A percentile compares a stretch with the other conserved stretches of the same genome.
Evolutionary conservation across 306 rosid genomes (phyloP).

Genomic region (Quercus dentata): DNA sequence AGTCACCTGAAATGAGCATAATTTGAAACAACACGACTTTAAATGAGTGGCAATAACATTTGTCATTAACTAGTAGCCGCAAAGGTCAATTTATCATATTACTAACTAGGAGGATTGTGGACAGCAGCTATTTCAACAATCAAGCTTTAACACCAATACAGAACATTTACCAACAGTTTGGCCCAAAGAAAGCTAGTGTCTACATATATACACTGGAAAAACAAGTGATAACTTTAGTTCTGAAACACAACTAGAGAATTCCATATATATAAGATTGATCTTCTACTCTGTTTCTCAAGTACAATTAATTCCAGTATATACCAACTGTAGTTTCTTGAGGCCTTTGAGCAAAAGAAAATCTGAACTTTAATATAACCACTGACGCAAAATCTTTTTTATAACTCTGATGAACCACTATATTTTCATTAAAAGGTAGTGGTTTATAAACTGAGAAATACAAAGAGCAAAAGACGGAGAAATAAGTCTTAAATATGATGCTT

Average conservation of each 20-base stretch:
- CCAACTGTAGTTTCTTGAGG: not conserved
- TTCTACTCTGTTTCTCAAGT: not conserved
- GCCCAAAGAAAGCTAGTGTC: not conserved
- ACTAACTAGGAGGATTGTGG: not conserved
- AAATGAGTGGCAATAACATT: conserved; percentile 4
- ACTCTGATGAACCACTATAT: not conserved
- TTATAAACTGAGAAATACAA: not conserved
- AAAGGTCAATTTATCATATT: not conserved
- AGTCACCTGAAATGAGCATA: conserved; percentile 58
- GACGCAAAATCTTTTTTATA: not conserved
- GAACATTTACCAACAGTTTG: not conserved
- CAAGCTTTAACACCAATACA: not conserved
- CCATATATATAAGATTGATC: not conserved
- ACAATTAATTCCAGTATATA: not conserved
- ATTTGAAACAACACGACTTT: conserved; percentile 14
- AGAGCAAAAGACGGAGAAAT: not conserved
- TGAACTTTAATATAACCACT: not conserved
- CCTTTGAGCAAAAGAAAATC: not conserved
- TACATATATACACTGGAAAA: not conserved
- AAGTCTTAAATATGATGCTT: not conserved
- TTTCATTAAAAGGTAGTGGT: not conserved
- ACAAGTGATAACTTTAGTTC: not conserved
- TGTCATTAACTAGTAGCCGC: not conserved
- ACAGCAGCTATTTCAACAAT: not conserved
- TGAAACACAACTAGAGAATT: not conserved